Evolutionary conservation across 129 eudicot genomes (phyloP).

Genomic region (Artemisia argyi): DNA sequence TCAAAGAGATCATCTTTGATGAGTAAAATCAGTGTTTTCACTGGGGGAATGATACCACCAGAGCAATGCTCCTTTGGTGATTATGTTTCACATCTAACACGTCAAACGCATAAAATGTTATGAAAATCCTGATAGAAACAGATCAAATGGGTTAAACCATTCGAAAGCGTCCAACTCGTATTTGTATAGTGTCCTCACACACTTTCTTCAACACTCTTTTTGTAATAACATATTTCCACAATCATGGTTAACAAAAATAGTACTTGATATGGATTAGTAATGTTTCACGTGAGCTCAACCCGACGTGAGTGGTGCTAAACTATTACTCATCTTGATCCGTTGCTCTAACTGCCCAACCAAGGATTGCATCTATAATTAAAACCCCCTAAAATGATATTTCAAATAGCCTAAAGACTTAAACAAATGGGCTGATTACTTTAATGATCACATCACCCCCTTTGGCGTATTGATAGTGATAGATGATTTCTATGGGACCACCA

Average conservation of each 20-base stretch:
- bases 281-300: not conserved
- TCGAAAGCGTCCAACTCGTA: too few relatives aligned
- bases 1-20: too few relatives aligned
- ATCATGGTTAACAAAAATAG: too few relatives aligned
- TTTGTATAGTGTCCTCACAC: too few relatives aligned
- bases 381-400: not conserved
- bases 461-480: slow-evolving; percentile 28
- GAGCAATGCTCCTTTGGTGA: not conserved
- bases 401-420: not conserved
- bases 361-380: not conserved
- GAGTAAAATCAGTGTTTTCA: too few relatives aligned
- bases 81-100: not conserved
- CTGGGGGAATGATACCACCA: too few relatives aligned
- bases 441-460: slow-evolving; percentile 10
- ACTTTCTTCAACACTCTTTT: too few relatives aligned
- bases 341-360: slow-evolving; percentile 1
- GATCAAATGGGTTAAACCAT: not conserved
- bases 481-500: slow-evolving; percentile 44
- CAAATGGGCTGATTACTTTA: slow-evolving; percentile 8
- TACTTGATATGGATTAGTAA: too few relatives aligned
- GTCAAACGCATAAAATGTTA: not conserved
- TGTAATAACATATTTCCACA: too few relatives aligned
- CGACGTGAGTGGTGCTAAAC: not conserved
- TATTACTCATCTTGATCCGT: not conserved
- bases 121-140: not conserved